Percentiles rank a stretch among this genome's conserved stretches.
These are phyloP conservation scores for Metarhizium brunneum DNA, from an alignment of 2,329 filamentous ascomycete genomes.

Conservation along the genomic window DNA sequence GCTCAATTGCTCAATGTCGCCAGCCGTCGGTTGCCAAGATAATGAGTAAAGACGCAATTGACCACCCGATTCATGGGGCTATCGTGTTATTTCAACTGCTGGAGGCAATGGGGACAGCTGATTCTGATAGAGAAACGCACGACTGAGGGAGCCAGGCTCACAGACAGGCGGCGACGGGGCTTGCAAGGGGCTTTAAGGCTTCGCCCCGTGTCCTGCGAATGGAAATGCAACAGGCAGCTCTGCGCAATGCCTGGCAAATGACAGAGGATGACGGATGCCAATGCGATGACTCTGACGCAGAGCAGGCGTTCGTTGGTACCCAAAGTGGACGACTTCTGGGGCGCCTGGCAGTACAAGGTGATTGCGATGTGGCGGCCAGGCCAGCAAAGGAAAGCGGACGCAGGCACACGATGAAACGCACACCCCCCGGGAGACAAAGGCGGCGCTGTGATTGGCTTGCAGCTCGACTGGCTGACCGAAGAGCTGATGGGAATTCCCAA, in stretches of 20 bases:
- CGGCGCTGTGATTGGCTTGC: neutral
- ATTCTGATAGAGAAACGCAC: neutral
- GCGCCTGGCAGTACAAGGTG: neutral
- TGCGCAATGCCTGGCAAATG: neutral
- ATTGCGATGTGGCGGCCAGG: conserved; percentile 1
- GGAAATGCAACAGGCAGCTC: too few species aligned
- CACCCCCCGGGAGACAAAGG: conserved; percentile 1
- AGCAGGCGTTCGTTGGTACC: conserved; percentile 7
- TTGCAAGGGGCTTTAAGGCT: neutral
- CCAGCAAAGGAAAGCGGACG: conserved; percentile 1
- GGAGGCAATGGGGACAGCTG: neutral
- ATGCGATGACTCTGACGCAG: conserved; percentile 4
- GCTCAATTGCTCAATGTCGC: conserved; percentile 4
- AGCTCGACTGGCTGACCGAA: neutral
- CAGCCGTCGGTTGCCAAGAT: neutral
- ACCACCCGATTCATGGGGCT: neutral
- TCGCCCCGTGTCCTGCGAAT: neutral
- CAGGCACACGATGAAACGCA: conserved; percentile 3
- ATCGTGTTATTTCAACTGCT: neutral
- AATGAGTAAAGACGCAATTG: conserved; percentile 4
- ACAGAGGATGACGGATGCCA: neutral
- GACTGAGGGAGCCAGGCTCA: neutral
- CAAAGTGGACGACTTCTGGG: conserved; percentile 3
- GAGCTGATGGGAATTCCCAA: neutral
- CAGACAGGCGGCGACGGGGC: neutral